A percentile compares a stretch with the other conserved stretches of the same genome.
phyloP scores from a whole-genome alignment of 2,329 filamentous ascomycete genomes.

The Aspergillus piperis region DNA sequence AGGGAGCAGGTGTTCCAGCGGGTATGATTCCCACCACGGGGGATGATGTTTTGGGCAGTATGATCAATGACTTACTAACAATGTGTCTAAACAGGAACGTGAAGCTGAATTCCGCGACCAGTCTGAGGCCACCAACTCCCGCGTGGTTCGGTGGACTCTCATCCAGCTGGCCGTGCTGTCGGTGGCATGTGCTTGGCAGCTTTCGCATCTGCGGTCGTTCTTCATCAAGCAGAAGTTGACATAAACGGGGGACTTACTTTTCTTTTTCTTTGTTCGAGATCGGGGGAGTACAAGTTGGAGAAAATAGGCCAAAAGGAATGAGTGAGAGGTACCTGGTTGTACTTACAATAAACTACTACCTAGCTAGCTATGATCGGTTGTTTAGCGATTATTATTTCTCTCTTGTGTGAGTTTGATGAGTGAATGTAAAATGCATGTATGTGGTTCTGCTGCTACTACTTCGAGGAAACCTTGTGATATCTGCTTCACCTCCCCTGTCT shows the following conservation, averaged over 20 bases:
- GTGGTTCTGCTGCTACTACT: background rate
- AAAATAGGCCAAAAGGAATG: background rate
- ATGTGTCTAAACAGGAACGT: constrained; percentile 66
- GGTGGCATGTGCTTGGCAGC: constrained; percentile 91
- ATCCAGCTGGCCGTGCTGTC: constrained; percentile 84
- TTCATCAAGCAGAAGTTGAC: constrained; percentile 99
- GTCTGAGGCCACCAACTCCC: constrained; percentile 86
- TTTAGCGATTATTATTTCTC: constrained; percentile 1
- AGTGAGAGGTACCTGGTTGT: background rate
- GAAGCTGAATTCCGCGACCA: constrained; percentile 98
- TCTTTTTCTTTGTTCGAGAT: background rate
- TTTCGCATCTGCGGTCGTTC: constrained; percentile 92
- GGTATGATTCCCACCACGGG: constrained; percentile 52
- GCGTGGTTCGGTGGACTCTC: constrained; percentile 90
- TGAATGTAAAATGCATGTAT: background rate
- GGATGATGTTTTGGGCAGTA: background rate
- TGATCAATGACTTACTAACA: background rate
- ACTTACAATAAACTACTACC: background rate
- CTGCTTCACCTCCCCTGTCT: background rate
- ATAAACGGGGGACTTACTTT: constrained; percentile 48
- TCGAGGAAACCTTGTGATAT: background rate
- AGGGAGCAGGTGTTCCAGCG: constrained; percentile 96
- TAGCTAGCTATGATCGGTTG: background rate
- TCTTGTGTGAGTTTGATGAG: background rate
- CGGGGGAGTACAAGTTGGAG: background rate